phyloP scores from a whole-genome alignment of 441 rosid genomes.

The Arabidopsis lyrata region DNA sequence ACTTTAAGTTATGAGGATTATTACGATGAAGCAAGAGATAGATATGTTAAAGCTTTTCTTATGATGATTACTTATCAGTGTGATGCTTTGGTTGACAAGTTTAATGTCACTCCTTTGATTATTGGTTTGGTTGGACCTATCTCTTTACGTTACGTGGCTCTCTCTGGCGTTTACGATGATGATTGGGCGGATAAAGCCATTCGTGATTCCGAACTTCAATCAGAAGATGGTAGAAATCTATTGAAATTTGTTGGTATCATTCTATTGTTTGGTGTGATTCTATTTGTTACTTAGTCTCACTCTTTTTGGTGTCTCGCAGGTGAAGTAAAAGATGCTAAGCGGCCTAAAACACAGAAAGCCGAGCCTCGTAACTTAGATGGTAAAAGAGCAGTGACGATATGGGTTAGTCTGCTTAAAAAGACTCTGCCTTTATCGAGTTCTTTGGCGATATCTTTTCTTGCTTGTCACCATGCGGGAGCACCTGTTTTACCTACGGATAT shows the following conservation, averaged over 20 bases:
- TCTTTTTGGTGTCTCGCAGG: constrained; percentile 2
- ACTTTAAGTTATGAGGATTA: constrained; percentile 57
- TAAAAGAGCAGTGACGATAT: constrained; percentile 66
- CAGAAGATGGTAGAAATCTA: constrained; percentile 40
- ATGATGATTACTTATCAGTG: constrained; percentile 76
- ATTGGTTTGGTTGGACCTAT: constrained; percentile 64
- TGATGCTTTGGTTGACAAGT: constrained; percentile 65
- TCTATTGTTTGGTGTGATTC: neutral
- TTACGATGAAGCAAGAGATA: constrained; percentile 66
- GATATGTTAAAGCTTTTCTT: constrained; percentile 71
- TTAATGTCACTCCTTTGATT: constrained; percentile 64
- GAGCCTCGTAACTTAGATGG: constrained; percentile 70
- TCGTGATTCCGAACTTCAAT: constrained; percentile 60
- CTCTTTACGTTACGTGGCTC: constrained; percentile 62
- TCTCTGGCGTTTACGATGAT: constrained; percentile 56
- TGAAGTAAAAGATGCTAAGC: constrained; percentile 46
- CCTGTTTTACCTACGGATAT: constrained; percentile 73
- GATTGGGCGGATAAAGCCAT: constrained; percentile 70
- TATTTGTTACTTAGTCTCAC: neutral
- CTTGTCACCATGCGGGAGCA: constrained; percentile 76
- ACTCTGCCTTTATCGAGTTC: constrained; percentile 63
- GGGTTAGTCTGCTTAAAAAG: constrained; percentile 64
- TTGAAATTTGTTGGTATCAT: neutral
- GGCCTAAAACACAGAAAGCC: constrained; percentile 38
- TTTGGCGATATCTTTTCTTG: constrained; percentile 72